Conservation (phyloP, 352 stramenopile genomes). For the Pythium scleroteichum region DNA sequence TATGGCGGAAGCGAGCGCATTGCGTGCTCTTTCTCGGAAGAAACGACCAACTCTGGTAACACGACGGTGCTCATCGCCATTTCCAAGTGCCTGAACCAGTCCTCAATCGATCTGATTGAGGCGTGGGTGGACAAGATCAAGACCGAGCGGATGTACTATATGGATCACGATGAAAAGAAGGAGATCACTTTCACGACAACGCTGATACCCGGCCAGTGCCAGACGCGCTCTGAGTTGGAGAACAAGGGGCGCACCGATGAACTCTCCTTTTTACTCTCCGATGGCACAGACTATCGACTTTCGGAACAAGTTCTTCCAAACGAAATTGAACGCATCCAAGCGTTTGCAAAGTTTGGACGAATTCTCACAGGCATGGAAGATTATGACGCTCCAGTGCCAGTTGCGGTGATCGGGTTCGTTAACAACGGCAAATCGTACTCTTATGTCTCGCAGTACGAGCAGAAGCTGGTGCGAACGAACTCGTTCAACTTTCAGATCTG, state of each 20-base stretch:
- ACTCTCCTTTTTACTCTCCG: slow-evolving; percentile 1
- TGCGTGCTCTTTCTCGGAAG: slow-evolving; percentile 3
- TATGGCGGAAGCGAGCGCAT: slow-evolving; percentile 17
- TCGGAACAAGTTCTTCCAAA: slow-evolving; percentile 22
- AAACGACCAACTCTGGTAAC: slow-evolving; percentile 17
- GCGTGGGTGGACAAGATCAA: slow-evolving; percentile 44
- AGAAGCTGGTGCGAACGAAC: slow-evolving; percentile 27
- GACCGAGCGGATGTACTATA: slow-evolving; percentile 18
- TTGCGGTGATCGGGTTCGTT: slow-evolving; percentile 46
- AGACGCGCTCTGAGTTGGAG: slow-evolving; percentile 33
- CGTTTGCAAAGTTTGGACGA: slow-evolving; percentile 36
- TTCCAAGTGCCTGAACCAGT: slow-evolving; percentile 59
- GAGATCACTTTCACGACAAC: slow-evolving; percentile 39
- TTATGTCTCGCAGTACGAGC: slow-evolving; percentile 36
- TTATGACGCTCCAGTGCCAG: background rate
- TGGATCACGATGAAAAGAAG: slow-evolving; percentile 2
- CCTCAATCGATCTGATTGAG: slow-evolving; percentile 39
- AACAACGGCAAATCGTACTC: slow-evolving; percentile 41
- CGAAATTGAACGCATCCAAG: slow-evolving; percentile 38
- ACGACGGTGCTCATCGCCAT: slow-evolving; percentile 56
- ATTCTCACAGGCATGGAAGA: slow-evolving; percentile 27
- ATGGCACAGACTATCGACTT: slow-evolving; percentile 23
- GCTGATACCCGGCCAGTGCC: slow-evolving; percentile 44
- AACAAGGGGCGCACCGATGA: slow-evolving; percentile 13
- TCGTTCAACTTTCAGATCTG: slow-evolving; percentile 50